Base-by-base conservation (phyloP, 2,329 filamentous ascomycete genomes). In the Chaetomium sp. region DNA sequence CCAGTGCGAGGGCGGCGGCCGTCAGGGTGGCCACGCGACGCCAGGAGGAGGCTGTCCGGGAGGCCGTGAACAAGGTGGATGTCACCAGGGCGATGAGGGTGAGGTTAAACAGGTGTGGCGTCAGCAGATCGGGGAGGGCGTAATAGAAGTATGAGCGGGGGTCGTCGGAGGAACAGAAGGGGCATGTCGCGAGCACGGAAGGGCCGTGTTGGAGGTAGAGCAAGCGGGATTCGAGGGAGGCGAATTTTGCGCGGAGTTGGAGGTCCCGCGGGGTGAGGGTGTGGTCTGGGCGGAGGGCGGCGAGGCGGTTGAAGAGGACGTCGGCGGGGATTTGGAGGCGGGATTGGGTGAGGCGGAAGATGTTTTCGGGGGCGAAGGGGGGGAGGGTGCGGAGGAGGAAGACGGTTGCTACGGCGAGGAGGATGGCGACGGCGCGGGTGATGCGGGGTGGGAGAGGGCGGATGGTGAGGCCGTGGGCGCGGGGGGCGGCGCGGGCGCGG, bases 131-230 rank as follows among this genome's bases (percentile, higher is more conserved):
- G 0, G 92, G 88, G 0, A 95, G 72, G 11, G 88, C 86, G 72
- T 95, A 97, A 68, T 88, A 80, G 49, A 95, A 79, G 74, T 91
- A 96, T 43, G 80, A 82, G 40, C 74, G 76, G 5, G 83, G 79
- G 48, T 88, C 83, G 56, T 88, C 85, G n/a, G 82, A 73, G 50
- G 74, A 77, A 79, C 91, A 96, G 74, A 95, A 96, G n/a, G 82
- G 79, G 70, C 91, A 97, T 56, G 83, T 77, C 27, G 85, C 76
- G 40, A 97, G 70, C 7, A 86, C 82, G 37, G 81, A 77, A 0
- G 91, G 89, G 2, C 94, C 94, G 71, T 84, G 95, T 57, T 87
- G 84, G 52, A 95, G 78, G 73, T 96, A 97, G 6, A 95, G 76
- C 57, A 94, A 79, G 53, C 89, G 80, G 48, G 86, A 87, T 62